Base-by-base conservation (phyloP, 2,329 filamentous ascomycete species). In the Aspergillus sp. region DNA sequence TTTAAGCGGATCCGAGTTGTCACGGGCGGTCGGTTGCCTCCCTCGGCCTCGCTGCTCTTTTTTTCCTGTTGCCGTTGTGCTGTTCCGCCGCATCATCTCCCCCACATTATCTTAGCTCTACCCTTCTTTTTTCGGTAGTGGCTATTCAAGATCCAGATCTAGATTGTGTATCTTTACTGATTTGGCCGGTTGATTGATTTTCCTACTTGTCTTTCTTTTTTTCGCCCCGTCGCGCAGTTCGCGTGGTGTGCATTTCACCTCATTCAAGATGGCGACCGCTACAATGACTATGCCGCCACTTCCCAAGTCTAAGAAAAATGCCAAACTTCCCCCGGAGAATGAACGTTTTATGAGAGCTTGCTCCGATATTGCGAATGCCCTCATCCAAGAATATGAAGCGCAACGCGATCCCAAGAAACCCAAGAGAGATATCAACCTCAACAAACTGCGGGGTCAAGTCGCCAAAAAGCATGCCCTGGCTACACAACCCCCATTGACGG, bases 341-440 rank as follows among this genome's bases (percentile, higher is more conserved):
- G 95, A 99, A 80, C 88, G 95, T 55, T 97, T 91, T 76, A 86
- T 98, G 77, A 87, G 92, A 75, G 95, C 92, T 69, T 99, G 96
- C 77, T 93, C 94, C 64, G 96, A 99, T 70, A 93, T 99, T 71
- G 94, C 93, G 55, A 96, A 91, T 73, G 90, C 89, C 57, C 85
- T 99, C 51, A 96, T 99, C 69, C 92, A 97, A 73, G 94, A 98
- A 72, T 92, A 96, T 74, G 93, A 98, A 77, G 84, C 90, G 27
- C 85, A 88, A 66, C 88, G 88, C 68, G 88, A 96, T 73, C 84
- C 86, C 54, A 88, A 86, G 50, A 88, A 87, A 63, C 85, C 89
- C 0, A 88, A 87, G 72, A 91, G 89, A 75, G 93, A 99, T 76
- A 85, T 98, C 77, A 99, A 99, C 74, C 84, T 99, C 69, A 99